A percentile compares a stretch with the other conserved stretches of the same genome.
These are phyloP conservation scores for Phalaenopsis hybrid DNA, from an alignment of 116 monocot species.

Conservation along the genomic window DNA sequence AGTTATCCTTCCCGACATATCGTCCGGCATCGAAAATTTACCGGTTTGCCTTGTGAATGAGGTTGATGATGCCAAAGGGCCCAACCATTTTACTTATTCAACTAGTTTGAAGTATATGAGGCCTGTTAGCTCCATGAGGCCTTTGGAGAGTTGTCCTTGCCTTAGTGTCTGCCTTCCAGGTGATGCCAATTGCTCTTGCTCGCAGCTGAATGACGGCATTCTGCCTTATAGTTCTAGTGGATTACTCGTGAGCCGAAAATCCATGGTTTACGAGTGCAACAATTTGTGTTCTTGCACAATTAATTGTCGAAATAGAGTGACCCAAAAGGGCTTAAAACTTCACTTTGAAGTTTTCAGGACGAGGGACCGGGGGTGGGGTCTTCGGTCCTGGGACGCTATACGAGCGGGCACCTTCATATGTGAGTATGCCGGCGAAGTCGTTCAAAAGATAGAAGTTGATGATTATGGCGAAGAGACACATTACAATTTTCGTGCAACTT, in stretches of 20 bases:
- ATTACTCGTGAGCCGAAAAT: slow-evolving; percentile 49
- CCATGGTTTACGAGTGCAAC: slow-evolving; percentile 59
- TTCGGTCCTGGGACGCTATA: slow-evolving; percentile 79
- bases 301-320: slow-evolving; percentile 58
- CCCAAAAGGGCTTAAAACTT: slow-evolving; percentile 54
- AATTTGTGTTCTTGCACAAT: slow-evolving; percentile 43
- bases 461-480: slow-evolving; percentile 43
- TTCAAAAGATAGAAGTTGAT: slow-evolving; percentile 28
- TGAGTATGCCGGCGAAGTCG: slow-evolving; percentile 62
- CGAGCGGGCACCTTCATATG: slow-evolving; percentile 68
- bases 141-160: slow-evolving; percentile 42
- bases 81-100: slow-evolving; percentile 50
- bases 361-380: slow-evolving; percentile 64
- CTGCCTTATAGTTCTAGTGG: slow-evolving; percentile 66
- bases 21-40: slow-evolving; percentile 53
- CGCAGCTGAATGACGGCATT: slow-evolving; percentile 43
- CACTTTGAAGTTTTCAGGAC: slow-evolving; percentile 87
- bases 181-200: slow-evolving; percentile 53
- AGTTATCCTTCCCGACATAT: slow-evolving; percentile 59
- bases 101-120: slow-evolving; percentile 35
- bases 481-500: slow-evolving; percentile 43
- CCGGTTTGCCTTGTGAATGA: slow-evolving; percentile 87
- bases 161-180: slow-evolving; percentile 49
- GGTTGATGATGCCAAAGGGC: slow-evolving; percentile 57
- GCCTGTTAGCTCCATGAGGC: slow-evolving; percentile 22